Evolutionary conservation across 1,284 basidiomycete genomes (phyloP).

Genomic region (Kwoniella shivajii): DNA sequence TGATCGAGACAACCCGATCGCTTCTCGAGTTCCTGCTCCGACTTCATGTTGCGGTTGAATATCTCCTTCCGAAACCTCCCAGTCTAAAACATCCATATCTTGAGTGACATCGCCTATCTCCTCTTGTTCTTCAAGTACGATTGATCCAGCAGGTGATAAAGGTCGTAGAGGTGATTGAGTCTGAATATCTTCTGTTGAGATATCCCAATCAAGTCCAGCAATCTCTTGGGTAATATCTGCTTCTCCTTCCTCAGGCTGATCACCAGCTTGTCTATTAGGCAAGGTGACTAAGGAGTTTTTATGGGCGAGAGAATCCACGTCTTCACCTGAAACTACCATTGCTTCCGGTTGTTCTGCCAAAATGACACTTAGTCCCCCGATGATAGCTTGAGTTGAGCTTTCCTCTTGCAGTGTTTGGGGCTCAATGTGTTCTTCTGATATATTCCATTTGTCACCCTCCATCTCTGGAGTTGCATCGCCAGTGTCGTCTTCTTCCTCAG

Average conservation of each 20-base stretch:
- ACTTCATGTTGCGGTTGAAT: background rate
- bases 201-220: constrained; percentile 3
- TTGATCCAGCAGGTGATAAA: background rate
- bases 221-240: constrained; percentile 7
- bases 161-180: background rate
- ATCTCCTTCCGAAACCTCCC: constrained; percentile 1
- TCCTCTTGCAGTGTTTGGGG: no score
- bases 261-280: background rate
- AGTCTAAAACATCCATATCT: constrained; percentile 4
- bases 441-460: constrained; percentile 3
- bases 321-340: background rate
- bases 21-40: background rate
- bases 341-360: no score
- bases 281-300: background rate
- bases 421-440: background rate
- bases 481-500: background rate
- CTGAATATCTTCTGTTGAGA: background rate
- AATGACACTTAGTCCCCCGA: no score
- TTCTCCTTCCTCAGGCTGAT: background rate
- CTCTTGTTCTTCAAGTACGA: background rate
- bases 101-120: background rate
- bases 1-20: no score
- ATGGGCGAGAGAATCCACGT: background rate
- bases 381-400: no score
- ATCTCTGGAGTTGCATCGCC: constrained; percentile 13